Evolutionary conservation across 2,329 filamentous ascomycete species (phyloP).

Genomic region (Alternaria rosae): DNA sequence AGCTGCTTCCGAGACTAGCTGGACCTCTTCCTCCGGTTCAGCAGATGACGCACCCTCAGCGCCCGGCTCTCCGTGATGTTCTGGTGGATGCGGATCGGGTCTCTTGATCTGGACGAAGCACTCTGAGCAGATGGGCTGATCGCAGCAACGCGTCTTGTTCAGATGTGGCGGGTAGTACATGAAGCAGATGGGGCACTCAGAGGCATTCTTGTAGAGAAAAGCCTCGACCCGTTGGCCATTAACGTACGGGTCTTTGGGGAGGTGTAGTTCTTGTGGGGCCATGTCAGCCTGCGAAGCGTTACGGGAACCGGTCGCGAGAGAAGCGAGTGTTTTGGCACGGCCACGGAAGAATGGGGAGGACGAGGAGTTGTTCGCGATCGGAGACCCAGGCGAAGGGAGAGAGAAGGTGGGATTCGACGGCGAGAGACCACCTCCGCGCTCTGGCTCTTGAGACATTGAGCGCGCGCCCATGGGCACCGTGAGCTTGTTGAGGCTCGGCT

Average conservation of each 20-base stretch:
- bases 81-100: conserved; percentile 86
- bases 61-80: conserved; percentile 66
- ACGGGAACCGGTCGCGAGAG: conserved; percentile 77
- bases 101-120: conserved; percentile 99
- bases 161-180: conserved; percentile 93
- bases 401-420: conserved; percentile 69
- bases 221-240: conserved; percentile 95
- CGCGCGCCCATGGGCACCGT: conserved; percentile 81
- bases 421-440: conserved; percentile 66
- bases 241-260: conserved; percentile 84
- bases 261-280: conserved; percentile 75
- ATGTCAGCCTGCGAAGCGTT: conserved; percentile 77
- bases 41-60: conserved; percentile 43
- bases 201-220: conserved; percentile 88
- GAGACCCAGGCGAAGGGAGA: conserved; percentile 65
- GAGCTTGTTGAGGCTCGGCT: conserved; percentile 71
- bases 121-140: conserved; percentile 95
- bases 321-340: conserved; percentile 87
- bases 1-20: conserved; percentile 88
- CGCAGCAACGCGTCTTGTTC: conserved; percentile 93
- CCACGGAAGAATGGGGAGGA: conserved; percentile 73
- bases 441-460: conserved; percentile 80
- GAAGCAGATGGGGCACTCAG: conserved; percentile 96
- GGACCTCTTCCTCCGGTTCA: conserved; percentile 61
- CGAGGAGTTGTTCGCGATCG: conserved; percentile 52